Percentiles rank a stretch among this genome's conserved stretches.
Evolutionary conservation across 805 yeast species (phyloP).

Genomic region (Wickerhamomyces hampshirensis): DNA sequence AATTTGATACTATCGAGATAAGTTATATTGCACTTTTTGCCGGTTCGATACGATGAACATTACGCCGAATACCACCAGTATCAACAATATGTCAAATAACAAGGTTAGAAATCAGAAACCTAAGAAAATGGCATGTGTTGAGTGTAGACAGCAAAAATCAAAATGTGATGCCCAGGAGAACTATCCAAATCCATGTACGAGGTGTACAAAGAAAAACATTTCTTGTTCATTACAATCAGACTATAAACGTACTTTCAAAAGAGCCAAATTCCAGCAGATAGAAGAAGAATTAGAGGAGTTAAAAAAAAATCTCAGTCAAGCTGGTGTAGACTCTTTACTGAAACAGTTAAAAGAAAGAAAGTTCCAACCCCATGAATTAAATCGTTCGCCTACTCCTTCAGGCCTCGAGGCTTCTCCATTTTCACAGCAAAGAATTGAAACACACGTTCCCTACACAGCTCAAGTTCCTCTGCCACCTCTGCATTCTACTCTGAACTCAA

Average conservation of each 20-base stretch:
- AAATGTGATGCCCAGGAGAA: conserved; percentile 80
- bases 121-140: conserved; percentile 84
- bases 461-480: conserved; percentile 8
- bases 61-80: too few species aligned
- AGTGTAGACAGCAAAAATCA: conserved; percentile 93
- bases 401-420: neutral
- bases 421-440: conserved; percentile 3
- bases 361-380: conserved; percentile 15
- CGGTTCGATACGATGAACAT: too few species aligned
- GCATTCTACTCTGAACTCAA: conserved; percentile 7
- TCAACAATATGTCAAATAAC: neutral
- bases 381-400: conserved; percentile 8
- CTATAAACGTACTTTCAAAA: conserved; percentile 83
- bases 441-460: neutral
- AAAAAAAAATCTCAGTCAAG: conserved; percentile 43
- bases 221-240: conserved; percentile 72
- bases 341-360: conserved; percentile 19
- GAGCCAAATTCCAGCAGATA: conserved; percentile 77
- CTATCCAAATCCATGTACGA: conserved; percentile 74
- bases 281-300: conserved; percentile 76
- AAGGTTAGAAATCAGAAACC: conserved; percentile 12
- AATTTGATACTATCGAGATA: too few species aligned
- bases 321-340: conserved; percentile 20
- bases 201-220: conserved; percentile 69
- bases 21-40: too few species aligned